Base-by-base conservation (phyloP, 2,329 filamentous ascomycete genomes). In the Claviceps africana region DNA sequence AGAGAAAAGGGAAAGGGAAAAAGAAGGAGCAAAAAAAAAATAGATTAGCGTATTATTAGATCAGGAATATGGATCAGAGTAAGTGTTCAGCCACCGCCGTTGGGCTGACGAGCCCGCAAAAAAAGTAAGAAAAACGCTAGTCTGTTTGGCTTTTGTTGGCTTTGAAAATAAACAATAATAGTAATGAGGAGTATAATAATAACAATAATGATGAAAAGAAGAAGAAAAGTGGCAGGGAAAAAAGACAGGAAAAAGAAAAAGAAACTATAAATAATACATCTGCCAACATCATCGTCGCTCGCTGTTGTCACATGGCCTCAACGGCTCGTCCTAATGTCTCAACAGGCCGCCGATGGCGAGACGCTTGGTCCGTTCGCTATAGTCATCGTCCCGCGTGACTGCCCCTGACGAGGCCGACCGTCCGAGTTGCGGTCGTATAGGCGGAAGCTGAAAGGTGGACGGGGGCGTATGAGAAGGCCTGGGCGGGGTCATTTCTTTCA, bases 291-390 rank as follows among this genome's bases (percentile, higher is more conserved):
- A 47, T 39, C 49, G 44, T 33, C 45, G 42, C 7, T n/a, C n/a
- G n/a, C 39, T 43, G n/a, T 47, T 25, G 6, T 51, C 47, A 6
- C 56, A 58, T 30, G 58, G 55, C 48, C 58, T 59, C 55, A 56
- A 63, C 47, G 57, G 63, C 39, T 56, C 70, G 58, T 74, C 74
- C 25, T 76, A 73, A 64, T 72, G 78, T 57, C 80, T 81, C 60
- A 85, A 78, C 60, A 80, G 70, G 2, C 79, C 79, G 11, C 74
- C 77, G 55, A 83, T 83, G 58, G 81, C 78, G 48, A 83, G 74
- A 17, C 80, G 73, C 39, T 71, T 65, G 19, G 71, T 66, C 30
- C 77, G 72, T 52, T 79, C 77, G 53, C 77, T 75, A 44, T 73
- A 70, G 51, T 63, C 61, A 64, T 69, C 71, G 60, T 57, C 21